Evolutionary conservation across 345 rosid species (phyloP), one percentile per base, ranked within the genome.

Genomic region (Trapa incisa): DNA sequence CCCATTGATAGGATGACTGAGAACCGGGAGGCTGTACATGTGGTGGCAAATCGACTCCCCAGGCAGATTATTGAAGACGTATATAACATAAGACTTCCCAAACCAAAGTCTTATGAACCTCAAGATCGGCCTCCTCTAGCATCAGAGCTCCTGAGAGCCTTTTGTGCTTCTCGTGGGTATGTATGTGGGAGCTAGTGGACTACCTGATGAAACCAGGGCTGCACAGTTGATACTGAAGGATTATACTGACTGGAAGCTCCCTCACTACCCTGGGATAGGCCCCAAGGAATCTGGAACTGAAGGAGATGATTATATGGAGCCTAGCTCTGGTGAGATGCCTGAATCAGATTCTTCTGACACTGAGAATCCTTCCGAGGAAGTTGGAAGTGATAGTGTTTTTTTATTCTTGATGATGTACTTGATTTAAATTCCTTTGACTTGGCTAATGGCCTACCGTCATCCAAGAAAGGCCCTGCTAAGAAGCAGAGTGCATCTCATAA

Each of bases 1-100:
- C 97, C 98, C 10, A 83, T 90, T 77, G 88, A 93, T 69, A 75
- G 95, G 67, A 88, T 93, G 90, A 93, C 98, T 0, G 89, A 93
- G 74, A 92, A 90, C 75, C 83, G 92, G 60, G 90, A 88, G 77
- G 96, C 97, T 53, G 80, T 90, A 56, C 96, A 93, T 66, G 89
- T 93, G 64, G 98, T 87, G 54, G 94, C 98, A 17, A 82, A 88
- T 64, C 79, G 74, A 32, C 92, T 90, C 56, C 89, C 92, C 58
- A 83, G 97, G 71, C 73, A 71, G 38, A 76, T 79, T 53, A 82
- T 88, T 32, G 96, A 93, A 76, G 71, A 73, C 39, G 87, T 88
- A 32, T 93, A 90, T 80, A 87, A 83, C 41, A 90, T 93, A 73
- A 81, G 68, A 64, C 71, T 93, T 71, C 94, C 94, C 22, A 93